Conservation (phyloP, 345 rosid species). For the Mallotus nudiflorus region DNA sequence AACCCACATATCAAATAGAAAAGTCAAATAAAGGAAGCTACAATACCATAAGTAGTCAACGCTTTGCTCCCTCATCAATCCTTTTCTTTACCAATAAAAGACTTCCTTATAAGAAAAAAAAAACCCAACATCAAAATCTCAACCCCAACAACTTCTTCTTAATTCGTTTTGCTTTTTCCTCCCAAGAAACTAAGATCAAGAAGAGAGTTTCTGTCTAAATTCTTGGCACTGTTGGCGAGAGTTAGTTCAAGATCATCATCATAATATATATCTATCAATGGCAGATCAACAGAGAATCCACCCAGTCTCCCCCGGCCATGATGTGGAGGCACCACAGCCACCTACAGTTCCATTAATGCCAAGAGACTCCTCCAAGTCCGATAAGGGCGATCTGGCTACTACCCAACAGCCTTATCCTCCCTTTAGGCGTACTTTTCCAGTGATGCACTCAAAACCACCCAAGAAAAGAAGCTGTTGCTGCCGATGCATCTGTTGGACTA, state of each 20-base stretch:
- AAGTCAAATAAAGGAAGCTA: conserved; percentile 19
- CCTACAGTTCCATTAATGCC: conserved; percentile 63
- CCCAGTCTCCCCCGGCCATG: conserved; percentile 53
- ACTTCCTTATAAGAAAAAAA: conserved; percentile 12
- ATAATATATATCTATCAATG: conserved; percentile 18
- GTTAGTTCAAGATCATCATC: neutral
- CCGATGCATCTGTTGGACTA: conserved; percentile 66
- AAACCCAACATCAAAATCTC: neutral
- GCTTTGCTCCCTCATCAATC: neutral
- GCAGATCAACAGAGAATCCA: conserved; percentile 64
- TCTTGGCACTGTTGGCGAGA: too few species aligned
- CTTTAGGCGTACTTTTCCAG: conserved; percentile 40
- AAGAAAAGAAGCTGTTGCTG: conserved; percentile 56
- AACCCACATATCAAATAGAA: neutral
- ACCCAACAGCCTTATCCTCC: conserved; percentile 33
- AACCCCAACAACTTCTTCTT: too few species aligned
- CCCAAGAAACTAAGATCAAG: too few species aligned
- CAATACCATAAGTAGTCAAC: neutral
- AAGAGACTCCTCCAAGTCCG: conserved; percentile 47
- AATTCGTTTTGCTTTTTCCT: too few species aligned
- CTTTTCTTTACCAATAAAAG: neutral
- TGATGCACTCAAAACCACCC: conserved; percentile 42
- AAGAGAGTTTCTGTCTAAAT: too few species aligned
- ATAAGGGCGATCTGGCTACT: conserved; percentile 29
- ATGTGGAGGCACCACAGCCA: conserved; percentile 47